These are phyloP conservation scores for Apiospora koreana DNA, from an alignment of 2,329 filamentous ascomycete species.

Conservation along the genomic window DNA sequence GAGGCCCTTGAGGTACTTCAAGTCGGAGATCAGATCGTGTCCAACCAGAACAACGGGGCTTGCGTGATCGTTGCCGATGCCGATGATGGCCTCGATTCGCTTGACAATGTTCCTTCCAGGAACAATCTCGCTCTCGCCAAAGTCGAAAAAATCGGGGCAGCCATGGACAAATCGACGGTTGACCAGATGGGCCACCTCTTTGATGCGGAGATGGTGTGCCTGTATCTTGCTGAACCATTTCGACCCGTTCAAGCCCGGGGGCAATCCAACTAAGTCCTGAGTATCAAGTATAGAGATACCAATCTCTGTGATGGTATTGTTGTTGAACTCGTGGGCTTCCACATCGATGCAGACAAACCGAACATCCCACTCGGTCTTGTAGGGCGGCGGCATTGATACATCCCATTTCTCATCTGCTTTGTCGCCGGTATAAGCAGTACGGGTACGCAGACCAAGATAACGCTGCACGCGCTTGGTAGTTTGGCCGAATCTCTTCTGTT, in stretches of 20 bases:
- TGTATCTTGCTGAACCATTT: constrained; percentile 70
- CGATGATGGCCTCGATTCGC: constrained; percentile 40
- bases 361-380: constrained; percentile 51
- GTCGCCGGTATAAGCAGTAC: background rate
- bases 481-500: constrained; percentile 52
- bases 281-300: constrained; percentile 84
- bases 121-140: constrained; percentile 57
- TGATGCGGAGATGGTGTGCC: constrained; percentile 74
- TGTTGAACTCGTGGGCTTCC: constrained; percentile 74
- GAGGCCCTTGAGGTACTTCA: constrained; percentile 66
- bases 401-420: constrained; percentile 26
- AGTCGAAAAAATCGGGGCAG: constrained; percentile 73
- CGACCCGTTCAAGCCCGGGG: constrained; percentile 61
- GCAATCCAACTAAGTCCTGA: constrained; percentile 46
- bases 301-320: constrained; percentile 76
- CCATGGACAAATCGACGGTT: constrained; percentile 73
- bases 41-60: constrained; percentile 72
- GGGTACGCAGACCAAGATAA: constrained; percentile 66
- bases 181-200: constrained; percentile 64
- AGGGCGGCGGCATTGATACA: constrained; percentile 40
- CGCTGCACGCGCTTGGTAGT: constrained; percentile 66
- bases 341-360: constrained; percentile 81
- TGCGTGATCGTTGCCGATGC: constrained; percentile 22
- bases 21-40: constrained; percentile 69
- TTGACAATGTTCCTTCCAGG: constrained; percentile 33